phyloP scores from a whole-genome alignment of 495 filamentous ascomycete genomes.

The Penicillium lividum region DNA sequence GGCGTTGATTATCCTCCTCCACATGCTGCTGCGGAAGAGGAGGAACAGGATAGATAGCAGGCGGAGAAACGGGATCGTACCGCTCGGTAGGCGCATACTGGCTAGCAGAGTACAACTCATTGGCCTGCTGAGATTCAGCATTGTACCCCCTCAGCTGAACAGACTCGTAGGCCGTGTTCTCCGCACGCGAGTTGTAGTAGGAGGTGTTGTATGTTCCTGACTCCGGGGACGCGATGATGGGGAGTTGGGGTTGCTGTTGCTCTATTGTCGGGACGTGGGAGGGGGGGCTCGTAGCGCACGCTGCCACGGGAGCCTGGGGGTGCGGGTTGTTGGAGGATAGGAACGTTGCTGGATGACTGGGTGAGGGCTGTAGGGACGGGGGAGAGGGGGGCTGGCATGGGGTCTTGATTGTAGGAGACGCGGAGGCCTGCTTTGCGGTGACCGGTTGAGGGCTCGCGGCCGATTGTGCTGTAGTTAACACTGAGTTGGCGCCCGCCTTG shows the following conservation, averaged over 20 bases:
- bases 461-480: conserved; percentile 27
- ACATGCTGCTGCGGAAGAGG: conserved; percentile 16
- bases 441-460: conserved; percentile 43
- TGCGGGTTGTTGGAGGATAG: conserved; percentile 25
- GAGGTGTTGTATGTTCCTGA: conserved; percentile 15
- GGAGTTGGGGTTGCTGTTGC: conserved; percentile 1
- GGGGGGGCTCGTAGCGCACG: conserved; percentile 25
- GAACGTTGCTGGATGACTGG: conserved; percentile 26
- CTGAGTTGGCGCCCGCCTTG: conserved; percentile 5
- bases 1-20: conserved; percentile 1
- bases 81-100: conserved; percentile 18
- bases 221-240: conserved; percentile 19
- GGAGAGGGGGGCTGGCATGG: conserved; percentile 19
- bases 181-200: conserved; percentile 12
- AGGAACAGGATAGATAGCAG: conserved; percentile 22
- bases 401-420: conserved; percentile 18
- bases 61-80: conserved; percentile 29
- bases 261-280: conserved; percentile 9
- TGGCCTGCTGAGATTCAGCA: background rate
- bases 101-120: conserved; percentile 14
- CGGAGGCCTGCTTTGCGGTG: conserved; percentile 38
- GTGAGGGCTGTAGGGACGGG: conserved; percentile 26
- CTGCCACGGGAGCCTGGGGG: conserved; percentile 29
- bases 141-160: conserved; percentile 13
- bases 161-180: conserved; percentile 19